Percentiles rank a stretch among this genome's conserved stretches.
phyloP scores from a whole-genome alignment of 2,329 filamentous ascomycete species.

The Colletotrichum australisinense region DNA sequence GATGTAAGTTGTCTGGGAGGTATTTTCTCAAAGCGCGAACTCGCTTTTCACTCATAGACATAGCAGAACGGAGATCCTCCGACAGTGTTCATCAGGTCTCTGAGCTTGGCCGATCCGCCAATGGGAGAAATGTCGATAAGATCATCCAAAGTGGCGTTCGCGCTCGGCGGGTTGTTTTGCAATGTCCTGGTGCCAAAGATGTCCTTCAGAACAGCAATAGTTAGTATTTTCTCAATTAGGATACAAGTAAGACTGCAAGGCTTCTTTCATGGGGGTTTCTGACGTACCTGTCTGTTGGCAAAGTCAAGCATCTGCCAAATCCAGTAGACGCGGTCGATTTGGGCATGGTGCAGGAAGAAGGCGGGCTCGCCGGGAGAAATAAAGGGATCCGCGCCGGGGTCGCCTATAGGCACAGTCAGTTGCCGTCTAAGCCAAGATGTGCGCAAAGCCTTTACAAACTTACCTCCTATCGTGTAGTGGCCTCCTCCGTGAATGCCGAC shows the following conservation, averaged over 20 bases:
- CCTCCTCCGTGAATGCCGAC: slow-evolving; percentile 53
- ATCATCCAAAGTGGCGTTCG: slow-evolving; percentile 55
- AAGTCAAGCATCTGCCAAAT: slow-evolving; percentile 60
- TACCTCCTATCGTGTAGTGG: slow-evolving; percentile 52
- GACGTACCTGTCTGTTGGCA: slow-evolving; percentile 45
- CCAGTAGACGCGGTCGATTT: slow-evolving; percentile 58
- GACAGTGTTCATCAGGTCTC: slow-evolving; percentile 52
- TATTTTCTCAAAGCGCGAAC: too few relatives aligned
- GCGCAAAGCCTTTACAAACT: background rate
- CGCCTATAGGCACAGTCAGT: slow-evolving; percentile 40
- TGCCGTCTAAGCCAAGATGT: background rate
- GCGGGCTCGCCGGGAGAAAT: slow-evolving; percentile 56
- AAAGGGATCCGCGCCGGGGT: slow-evolving; percentile 57
- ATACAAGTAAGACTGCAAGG: too few relatives aligned
- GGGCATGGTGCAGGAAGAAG: slow-evolving; percentile 58
- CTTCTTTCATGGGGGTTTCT: background rate
- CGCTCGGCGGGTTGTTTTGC: slow-evolving; percentile 52
- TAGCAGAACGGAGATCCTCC: slow-evolving; percentile 56
- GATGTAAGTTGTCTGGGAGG: background rate
- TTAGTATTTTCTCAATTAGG: too few relatives aligned
- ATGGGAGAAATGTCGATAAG: slow-evolving; percentile 46
- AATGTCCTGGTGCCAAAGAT: slow-evolving; percentile 55
- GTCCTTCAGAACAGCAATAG: slow-evolving; percentile 5
- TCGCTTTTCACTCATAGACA: slow-evolving; percentile 45
- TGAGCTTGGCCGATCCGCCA: slow-evolving; percentile 46